phyloP scores from a whole-genome alignment of 2,329 filamentous ascomycete species.

The Phialophora expanda region DNA sequence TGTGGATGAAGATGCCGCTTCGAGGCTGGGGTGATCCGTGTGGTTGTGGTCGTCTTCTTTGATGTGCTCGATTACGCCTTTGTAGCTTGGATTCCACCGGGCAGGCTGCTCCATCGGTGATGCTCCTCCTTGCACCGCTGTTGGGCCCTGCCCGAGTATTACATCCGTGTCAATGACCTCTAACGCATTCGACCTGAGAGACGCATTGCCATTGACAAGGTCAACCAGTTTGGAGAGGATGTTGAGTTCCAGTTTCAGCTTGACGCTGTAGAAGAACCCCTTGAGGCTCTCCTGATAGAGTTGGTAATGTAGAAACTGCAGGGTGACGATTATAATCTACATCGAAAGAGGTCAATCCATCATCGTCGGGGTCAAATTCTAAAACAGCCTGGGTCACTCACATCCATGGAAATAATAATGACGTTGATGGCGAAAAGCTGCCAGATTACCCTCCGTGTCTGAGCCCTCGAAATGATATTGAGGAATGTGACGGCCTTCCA shows the following conservation, averaged over 20 bases:
- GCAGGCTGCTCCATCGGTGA: background rate
- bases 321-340: constrained; percentile 13
- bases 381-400: constrained; percentile 10
- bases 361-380: background rate
- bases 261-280: constrained; percentile 55
- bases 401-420: constrained; percentile 54
- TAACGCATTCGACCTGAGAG: constrained; percentile 26
- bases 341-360: constrained; percentile 11
- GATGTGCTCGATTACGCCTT: constrained; percentile 4
- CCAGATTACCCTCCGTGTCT: constrained; percentile 53
- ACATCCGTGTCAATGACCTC: constrained; percentile 24
- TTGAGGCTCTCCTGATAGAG: constrained; percentile 55
- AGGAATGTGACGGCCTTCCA: constrained; percentile 59
- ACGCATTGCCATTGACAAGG: constrained; percentile 42
- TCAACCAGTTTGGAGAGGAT: constrained; percentile 53
- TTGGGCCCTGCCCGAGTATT: constrained; percentile 16
- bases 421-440: constrained; percentile 57
- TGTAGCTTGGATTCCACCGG: constrained; percentile 1
- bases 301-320: constrained; percentile 52
- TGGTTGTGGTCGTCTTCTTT: background rate
- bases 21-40: background rate
- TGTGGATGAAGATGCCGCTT: background rate
- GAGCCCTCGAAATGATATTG: constrained; percentile 50
- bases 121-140: constrained; percentile 16
- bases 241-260: constrained; percentile 56